These are phyloP conservation scores for Litchi chinensis DNA, from an alignment of 345 rosid genomes.

Conservation along the genomic window DNA sequence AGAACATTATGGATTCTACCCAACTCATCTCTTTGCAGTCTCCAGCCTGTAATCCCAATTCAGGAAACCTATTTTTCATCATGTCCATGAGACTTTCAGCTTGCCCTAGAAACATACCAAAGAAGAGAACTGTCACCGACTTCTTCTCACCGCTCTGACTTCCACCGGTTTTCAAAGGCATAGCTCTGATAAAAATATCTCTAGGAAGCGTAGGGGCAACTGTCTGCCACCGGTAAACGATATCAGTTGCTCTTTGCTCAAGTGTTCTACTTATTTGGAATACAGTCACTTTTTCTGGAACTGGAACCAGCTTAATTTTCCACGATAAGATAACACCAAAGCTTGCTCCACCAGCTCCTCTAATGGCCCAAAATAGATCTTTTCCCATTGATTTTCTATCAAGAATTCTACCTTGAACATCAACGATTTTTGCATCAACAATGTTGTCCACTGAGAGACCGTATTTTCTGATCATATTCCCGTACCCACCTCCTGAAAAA, in stretches of 20 bases:
- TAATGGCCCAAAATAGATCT: conserved; percentile 74
- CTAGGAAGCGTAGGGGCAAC: conserved; percentile 42
- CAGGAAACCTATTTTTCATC: conserved; percentile 33
- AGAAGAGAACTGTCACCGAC: conserved; percentile 26
- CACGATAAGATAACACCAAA: conserved; percentile 60
- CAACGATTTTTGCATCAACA: conserved; percentile 59
- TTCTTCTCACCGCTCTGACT: not conserved
- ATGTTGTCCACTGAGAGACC: conserved; percentile 61
- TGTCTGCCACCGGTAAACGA: conserved; percentile 53
- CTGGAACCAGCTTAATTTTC: conserved; percentile 54
- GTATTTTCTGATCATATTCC: conserved; percentile 62
- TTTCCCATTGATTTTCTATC: conserved; percentile 72
- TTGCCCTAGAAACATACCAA: conserved; percentile 44
- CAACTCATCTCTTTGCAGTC: conserved; percentile 54
- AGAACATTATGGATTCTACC: conserved; percentile 43
- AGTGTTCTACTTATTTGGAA: conserved; percentile 42
- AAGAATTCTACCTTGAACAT: conserved; percentile 53
- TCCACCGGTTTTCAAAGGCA: not conserved
- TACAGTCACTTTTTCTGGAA: conserved; percentile 58
- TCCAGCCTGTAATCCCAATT: conserved; percentile 32
- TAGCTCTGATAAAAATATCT: conserved; percentile 43
- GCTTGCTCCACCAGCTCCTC: conserved; percentile 76
- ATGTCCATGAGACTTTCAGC: conserved; percentile 20
- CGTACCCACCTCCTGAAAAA: conserved; percentile 71
- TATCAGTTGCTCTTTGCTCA: conserved; percentile 48